Percentiles rank a stretch among this genome's conserved stretches.
phyloP scores from a whole-genome alignment of 2,329 filamentous ascomycete species.

The Fusarium phyllophilum region DNA sequence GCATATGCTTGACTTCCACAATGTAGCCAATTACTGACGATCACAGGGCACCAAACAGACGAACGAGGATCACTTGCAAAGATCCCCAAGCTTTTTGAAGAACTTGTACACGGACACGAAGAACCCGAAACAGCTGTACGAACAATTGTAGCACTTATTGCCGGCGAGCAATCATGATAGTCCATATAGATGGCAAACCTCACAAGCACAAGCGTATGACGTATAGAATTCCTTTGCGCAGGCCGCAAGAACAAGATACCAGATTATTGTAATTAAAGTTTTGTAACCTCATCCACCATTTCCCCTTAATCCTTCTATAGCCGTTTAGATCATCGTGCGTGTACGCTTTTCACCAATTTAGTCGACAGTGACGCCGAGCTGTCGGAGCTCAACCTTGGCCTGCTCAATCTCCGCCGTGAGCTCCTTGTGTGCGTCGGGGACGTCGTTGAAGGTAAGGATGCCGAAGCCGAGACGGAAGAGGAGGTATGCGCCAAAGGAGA shows the following conservation, averaged over 20 bases:
- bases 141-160: constrained; percentile 69
- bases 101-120: constrained; percentile 65
- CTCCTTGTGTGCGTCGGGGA: constrained; percentile 89
- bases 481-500: constrained; percentile 91
- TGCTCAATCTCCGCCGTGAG: constrained; percentile 85
- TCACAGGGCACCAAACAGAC: constrained; percentile 69
- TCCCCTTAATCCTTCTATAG: constrained; percentile 29
- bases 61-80: constrained; percentile 64
- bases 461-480: constrained; percentile 92
- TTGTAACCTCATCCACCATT: constrained; percentile 20
- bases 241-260: constrained; percentile 28
- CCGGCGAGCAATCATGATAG: constrained; percentile 51
- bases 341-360: constrained; percentile 48
- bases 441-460: constrained; percentile 96
- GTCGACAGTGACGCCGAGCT: constrained; percentile 82
- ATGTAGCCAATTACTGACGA: constrained; percentile 24
- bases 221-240: constrained; percentile 1
- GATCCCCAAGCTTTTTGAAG: constrained; percentile 69
- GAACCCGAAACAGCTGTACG: constrained; percentile 66
- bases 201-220: not conserved
- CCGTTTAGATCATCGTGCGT: constrained; percentile 27
- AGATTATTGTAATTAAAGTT: constrained; percentile 32
- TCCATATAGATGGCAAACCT: constrained; percentile 5
- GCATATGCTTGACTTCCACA: constrained; percentile 44
- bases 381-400: constrained; percentile 78